Conservation (phyloP, 1,284 basidiomycete species). For the Marasmius fiardii region DNA sequence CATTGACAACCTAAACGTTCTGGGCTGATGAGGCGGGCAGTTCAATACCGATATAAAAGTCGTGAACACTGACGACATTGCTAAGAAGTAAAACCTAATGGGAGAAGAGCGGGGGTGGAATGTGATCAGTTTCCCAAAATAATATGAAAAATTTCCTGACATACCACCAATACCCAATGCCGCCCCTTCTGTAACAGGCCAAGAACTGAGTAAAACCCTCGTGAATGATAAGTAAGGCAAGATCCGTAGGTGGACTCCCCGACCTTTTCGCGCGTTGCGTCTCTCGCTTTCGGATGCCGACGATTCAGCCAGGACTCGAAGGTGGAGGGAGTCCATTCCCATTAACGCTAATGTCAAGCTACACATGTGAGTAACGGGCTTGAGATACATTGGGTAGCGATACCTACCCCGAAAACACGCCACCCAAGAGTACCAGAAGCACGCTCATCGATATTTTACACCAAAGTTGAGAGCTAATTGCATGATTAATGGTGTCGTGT, state of each 20-base stretch:
- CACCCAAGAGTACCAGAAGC: slow-evolving; percentile 70
- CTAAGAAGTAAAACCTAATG: slow-evolving; percentile 11
- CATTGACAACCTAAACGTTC: slow-evolving; percentile 13
- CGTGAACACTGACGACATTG: slow-evolving; percentile 12
- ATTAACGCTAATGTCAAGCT: slow-evolving; percentile 88
- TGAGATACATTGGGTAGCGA: neutral
- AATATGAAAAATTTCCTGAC: slow-evolving; percentile 18
- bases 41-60: neutral
- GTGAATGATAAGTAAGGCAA: neutral
- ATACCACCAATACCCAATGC: slow-evolving; percentile 17
- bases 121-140: neutral
- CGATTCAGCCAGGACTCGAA: slow-evolving; percentile 80
- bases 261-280: slow-evolving; percentile 68
- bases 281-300: slow-evolving; percentile 73
- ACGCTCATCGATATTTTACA: slow-evolving; percentile 65
- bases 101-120: neutral
- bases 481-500: neutral
- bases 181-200: slow-evolving; percentile 6
- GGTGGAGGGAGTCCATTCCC: slow-evolving; percentile 93
- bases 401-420: slow-evolving; percentile 80
- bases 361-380: neutral
- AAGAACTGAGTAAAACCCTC: slow-evolving; percentile 4
- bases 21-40: neutral
- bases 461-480: slow-evolving; percentile 46
- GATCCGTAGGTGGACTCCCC: neutral